Evolutionary conservation across 257 asterid species (phyloP), one percentile per base, ranked within the genome.

Genomic region (Nicotiana sylvestris): DNA sequence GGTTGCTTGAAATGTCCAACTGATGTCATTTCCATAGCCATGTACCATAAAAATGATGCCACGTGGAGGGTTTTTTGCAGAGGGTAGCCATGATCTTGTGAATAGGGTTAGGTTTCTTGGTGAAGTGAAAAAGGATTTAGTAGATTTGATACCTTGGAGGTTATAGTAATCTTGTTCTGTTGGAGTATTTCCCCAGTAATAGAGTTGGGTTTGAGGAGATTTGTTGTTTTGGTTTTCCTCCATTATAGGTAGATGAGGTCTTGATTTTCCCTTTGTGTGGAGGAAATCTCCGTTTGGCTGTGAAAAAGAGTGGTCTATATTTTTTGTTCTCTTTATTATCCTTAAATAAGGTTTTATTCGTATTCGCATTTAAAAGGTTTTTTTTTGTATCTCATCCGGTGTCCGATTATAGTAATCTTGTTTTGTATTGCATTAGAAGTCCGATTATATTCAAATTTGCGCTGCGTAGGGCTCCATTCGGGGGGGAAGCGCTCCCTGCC

Each of bases 1-100:
- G 76, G 98, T 93, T 66, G 87, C 89, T 84, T 95, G 98, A 81
- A 92, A 95, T 6, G 94, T 93, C 98, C 96, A 95, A 93, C 98
- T 93, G 88, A 91, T 91, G 88, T 92, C 97, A 78, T 93, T 93
- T 72, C 97, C 98, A 30, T 93, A 95, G 85, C 98, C 98, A 72
- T 95, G 98, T 89, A 93, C 86, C 98, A 95, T 95, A 57, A 90
- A 91, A 89, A 95, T 79, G 92, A 89, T 43, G 88, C 92, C 98
- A 65, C 91, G 97, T 65, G 97, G 92, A 4, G 82, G 89, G 37
- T 6, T 70, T 0, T 21, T 17, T 76, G 62, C 43, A 77, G 88
- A 0, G 76, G 98, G 98, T 55, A 79, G 87, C 97, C 98, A 95
- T 3, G 98, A 90, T 85, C 87, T 90, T 32, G 97, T 95, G 95